Evolutionary conservation across 2,329 filamentous ascomycete genomes (phyloP).

Genomic region (Hypoxylon sp.): DNA sequence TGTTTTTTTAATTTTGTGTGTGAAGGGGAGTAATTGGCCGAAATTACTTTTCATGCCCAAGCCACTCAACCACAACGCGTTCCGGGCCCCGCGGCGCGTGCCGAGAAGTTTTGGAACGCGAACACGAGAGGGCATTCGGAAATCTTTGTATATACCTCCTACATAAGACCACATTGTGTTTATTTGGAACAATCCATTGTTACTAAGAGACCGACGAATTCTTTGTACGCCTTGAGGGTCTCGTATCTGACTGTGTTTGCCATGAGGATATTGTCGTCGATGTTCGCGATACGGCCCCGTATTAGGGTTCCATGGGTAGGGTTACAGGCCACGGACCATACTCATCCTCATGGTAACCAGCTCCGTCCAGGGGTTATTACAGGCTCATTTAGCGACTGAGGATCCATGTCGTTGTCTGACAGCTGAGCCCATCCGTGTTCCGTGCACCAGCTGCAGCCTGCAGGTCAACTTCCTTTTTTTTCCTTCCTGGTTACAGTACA

Average conservation of each 20-base stretch:
- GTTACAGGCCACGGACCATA: constrained; percentile 31
- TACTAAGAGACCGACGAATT: constrained; percentile 5
- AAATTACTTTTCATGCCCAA: constrained; percentile 41
- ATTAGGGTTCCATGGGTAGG: constrained; percentile 42
- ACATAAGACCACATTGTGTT: constrained; percentile 15
- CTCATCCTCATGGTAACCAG: constrained; percentile 20
- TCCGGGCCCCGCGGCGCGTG: constrained; percentile 1
- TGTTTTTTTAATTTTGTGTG: constrained; percentile 35
- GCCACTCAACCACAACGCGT: constrained; percentile 35
- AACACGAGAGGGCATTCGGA: constrained; percentile 27
- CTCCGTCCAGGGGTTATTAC: constrained; percentile 35
- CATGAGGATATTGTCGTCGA: constrained; percentile 9
- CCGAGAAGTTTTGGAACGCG: constrained; percentile 32
- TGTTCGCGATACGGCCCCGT: constrained; percentile 16
- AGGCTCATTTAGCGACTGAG: constrained; percentile 40
- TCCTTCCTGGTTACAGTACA: constrained; percentile 19
- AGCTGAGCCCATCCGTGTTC: constrained; percentile 35
- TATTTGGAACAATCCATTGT: constrained; percentile 3
- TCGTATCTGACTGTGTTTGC: constrained; percentile 18
- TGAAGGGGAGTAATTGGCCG: constrained; percentile 33
- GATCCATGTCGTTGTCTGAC: constrained; percentile 32
- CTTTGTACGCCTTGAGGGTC: background rate
- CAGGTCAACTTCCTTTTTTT: constrained; percentile 31
- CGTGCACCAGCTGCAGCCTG: constrained; percentile 36
- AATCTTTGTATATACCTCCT: constrained; percentile 11